Conservation (phyloP, 2,329 filamentous ascomycete species). For the Fusarium transvaalense region DNA sequence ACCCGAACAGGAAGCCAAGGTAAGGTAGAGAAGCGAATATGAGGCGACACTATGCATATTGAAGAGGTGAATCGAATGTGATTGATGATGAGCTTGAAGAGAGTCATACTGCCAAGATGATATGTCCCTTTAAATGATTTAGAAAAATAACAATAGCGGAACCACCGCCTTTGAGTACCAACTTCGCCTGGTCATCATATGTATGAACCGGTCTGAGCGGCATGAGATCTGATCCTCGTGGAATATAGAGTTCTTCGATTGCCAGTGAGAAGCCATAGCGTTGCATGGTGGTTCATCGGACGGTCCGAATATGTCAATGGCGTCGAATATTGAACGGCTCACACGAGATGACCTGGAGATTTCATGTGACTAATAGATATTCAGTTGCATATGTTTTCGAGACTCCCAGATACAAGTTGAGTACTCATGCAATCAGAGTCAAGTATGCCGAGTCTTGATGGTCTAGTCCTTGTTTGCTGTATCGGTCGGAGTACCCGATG, state of each 20-base stretch:
- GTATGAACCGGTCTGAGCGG: constrained; percentile 27
- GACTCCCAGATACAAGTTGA: background rate
- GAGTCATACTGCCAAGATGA: background rate
- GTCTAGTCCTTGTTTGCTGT: constrained; percentile 2
- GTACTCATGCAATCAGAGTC: background rate
- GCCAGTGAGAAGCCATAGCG: constrained; percentile 12
- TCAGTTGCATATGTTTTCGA: background rate
- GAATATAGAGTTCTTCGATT: background rate
- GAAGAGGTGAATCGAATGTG: background rate
- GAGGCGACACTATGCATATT: constrained; percentile 16
- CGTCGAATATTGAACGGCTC: background rate
- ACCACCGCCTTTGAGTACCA: constrained; percentile 10
- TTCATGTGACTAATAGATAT: constrained; percentile 4
- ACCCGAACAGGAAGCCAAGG: constrained; percentile 4
- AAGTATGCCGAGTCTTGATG: background rate
- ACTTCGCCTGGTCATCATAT: constrained; percentile 2
- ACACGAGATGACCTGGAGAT: background rate
- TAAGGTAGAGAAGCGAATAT: constrained; percentile 10
- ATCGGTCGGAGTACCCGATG: constrained; percentile 16
- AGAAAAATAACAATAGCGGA: constrained; percentile 2
- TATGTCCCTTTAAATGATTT: constrained; percentile 15
- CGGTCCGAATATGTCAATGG: constrained; percentile 28
- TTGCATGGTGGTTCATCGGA: constrained; percentile 19
- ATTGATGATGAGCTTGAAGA: background rate
- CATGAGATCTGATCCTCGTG: background rate